Evolutionary conservation across 2,329 filamentous ascomycete genomes (phyloP).

Genomic region (Metarhizium robertsii): DNA sequence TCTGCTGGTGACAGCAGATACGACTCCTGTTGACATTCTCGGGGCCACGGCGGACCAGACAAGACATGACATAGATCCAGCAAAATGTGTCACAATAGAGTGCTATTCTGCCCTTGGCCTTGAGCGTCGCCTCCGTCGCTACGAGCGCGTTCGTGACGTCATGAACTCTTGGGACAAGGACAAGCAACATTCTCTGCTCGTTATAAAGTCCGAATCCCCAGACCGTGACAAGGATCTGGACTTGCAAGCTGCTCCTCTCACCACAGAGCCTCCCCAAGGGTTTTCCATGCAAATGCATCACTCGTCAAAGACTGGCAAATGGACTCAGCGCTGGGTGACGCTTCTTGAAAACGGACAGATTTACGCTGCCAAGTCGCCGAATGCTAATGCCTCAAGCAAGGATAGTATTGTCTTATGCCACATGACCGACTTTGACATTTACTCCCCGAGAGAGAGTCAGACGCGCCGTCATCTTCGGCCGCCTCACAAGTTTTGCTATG

Average conservation of each 20-base stretch:
- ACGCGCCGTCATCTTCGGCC: constrained; percentile 64
- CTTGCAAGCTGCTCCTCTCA: constrained; percentile 50
- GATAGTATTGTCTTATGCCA: constrained; percentile 67
- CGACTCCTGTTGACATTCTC: constrained; percentile 66
- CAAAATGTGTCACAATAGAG: constrained; percentile 66
- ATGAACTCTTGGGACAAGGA: constrained; percentile 91
- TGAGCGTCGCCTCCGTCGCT: constrained; percentile 72
- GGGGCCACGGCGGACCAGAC: constrained; percentile 55
- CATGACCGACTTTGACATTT: constrained; percentile 87
- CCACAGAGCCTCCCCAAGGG: constrained; percentile 51
- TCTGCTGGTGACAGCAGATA: constrained; percentile 65
- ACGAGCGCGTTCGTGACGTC: constrained; percentile 78
- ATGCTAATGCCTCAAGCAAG: constrained; percentile 51
- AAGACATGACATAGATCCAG: constrained; percentile 52
- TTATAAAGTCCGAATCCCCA: constrained; percentile 50
- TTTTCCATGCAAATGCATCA: constrained; percentile 67
- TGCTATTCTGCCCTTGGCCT: constrained; percentile 66
- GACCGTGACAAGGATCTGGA: constrained; percentile 55
- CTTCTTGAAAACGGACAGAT: constrained; percentile 67
- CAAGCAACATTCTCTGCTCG: constrained; percentile 61
- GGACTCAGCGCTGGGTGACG: constrained; percentile 77
- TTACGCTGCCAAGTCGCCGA: constrained; percentile 58
- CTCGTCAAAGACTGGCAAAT: constrained; percentile 73
- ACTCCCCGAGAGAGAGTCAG: constrained; percentile 62
- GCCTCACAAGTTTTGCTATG: constrained; percentile 78